Evolutionary conservation across 2,329 filamentous ascomycete species (phyloP).

Genomic region (Byssoonygena ceratinophila): DNA sequence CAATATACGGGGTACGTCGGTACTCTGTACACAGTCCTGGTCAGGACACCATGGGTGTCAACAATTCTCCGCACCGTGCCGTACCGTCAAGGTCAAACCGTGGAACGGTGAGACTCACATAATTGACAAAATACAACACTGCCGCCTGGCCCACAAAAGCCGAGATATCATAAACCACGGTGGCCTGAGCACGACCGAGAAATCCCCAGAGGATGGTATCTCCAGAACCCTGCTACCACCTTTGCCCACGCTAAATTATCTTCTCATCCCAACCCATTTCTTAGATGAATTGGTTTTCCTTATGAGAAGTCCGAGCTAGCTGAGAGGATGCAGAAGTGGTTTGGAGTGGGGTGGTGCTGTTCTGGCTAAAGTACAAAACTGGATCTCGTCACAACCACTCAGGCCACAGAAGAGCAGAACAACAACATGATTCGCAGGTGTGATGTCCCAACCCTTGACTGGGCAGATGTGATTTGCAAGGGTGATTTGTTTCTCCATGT

Average conservation of each 20-base stretch:
- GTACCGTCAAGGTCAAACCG: not conserved
- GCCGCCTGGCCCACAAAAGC: not conserved
- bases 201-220: too few relatives aligned
- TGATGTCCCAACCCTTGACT: not conserved
- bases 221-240: too few relatives aligned
- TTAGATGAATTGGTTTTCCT: too few relatives aligned
- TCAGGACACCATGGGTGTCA: too few relatives aligned
- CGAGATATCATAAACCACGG: not conserved
- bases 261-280: too few relatives aligned
- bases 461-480: not conserved
- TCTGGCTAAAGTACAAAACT: not conserved
- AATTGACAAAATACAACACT: not conserved
- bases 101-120: not conserved
- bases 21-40: too few relatives aligned
- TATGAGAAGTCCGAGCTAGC: too few relatives aligned
- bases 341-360: not conserved
- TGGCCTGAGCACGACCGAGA: not conserved
- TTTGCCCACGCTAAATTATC: too few relatives aligned
- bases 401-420: slow-evolving; percentile 6
- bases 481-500: not conserved
- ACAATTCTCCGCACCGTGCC: not conserved
- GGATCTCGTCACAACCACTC: slow-evolving; percentile 10
- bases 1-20: too few relatives aligned
- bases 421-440: slow-evolving; percentile 13
- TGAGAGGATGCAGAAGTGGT: too few relatives aligned